Percentiles rank a stretch among this genome's conserved stretches.
Conservation (phyloP, 768 basidiomycete species). For the Ramaria sp. region DNA sequence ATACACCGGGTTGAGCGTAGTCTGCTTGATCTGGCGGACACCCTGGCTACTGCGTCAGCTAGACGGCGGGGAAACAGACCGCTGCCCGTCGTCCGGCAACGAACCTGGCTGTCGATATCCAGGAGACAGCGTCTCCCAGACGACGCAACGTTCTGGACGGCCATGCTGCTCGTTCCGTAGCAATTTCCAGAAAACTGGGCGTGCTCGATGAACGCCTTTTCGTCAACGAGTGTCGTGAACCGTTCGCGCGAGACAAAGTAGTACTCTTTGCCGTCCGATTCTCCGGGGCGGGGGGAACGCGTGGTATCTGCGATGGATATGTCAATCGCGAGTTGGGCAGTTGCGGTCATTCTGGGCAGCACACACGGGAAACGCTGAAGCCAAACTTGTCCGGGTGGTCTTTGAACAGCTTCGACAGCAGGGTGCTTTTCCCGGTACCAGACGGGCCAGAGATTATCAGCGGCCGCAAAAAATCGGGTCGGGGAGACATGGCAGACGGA, state of each 20-base stretch:
- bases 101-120: slow-evolving; percentile 92
- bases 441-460: slow-evolving; percentile 87
- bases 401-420: slow-evolving; percentile 69
- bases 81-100: background rate
- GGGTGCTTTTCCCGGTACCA: slow-evolving; percentile 90
- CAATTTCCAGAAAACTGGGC: slow-evolving; percentile 88
- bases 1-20: slow-evolving; percentile 73
- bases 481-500: background rate
- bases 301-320: slow-evolving; percentile 69
- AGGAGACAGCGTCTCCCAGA: slow-evolving; percentile 79
- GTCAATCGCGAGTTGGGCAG: background rate
- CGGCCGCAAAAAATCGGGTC: slow-evolving; percentile 35
- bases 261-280: slow-evolving; percentile 75
- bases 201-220: slow-evolving; percentile 83
- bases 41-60: slow-evolving; percentile 40
- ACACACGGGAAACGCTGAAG: slow-evolving; percentile 86
- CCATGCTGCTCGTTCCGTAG: slow-evolving; percentile 84
- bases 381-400: slow-evolving; percentile 81
- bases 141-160: slow-evolving; percentile 57
- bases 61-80: background rate
- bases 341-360: slow-evolving; percentile 2
- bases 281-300: slow-evolving; percentile 70
- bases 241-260: slow-evolving; percentile 66
- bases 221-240: slow-evolving; percentile 59
- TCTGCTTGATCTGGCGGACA: slow-evolving; percentile 82